These are phyloP conservation scores for Proliferodiscus dingleyae DNA, from an alignment of 2,329 filamentous ascomycete genomes.

Conservation along the genomic window DNA sequence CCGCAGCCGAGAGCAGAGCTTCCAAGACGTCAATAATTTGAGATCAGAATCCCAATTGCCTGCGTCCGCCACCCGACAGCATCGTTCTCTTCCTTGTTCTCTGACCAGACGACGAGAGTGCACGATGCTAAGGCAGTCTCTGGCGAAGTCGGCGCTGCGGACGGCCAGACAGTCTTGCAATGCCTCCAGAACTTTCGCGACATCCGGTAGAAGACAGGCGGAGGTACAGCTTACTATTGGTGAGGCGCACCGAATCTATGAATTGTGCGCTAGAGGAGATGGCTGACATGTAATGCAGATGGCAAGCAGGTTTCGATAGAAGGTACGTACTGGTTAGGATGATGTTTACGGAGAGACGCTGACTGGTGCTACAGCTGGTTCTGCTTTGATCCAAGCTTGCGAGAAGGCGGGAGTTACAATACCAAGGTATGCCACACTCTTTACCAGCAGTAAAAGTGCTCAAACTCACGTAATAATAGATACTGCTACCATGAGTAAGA, in stretches of 20 bases:
- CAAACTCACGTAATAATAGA: constrained; percentile 45
- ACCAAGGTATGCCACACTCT: constrained; percentile 59
- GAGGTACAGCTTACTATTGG: constrained; percentile 97
- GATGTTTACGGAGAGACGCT: constrained; percentile 29
- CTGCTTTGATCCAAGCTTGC: constrained; percentile 96
- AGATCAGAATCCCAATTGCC: constrained; percentile 18
- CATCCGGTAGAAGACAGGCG: constrained; percentile 70
- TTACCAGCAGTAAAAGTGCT: background rate
- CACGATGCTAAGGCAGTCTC: constrained; percentile 64
- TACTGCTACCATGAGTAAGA: constrained; percentile 98
- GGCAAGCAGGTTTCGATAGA: constrained; percentile 98
- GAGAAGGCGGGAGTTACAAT: constrained; percentile 92
- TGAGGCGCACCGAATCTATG: constrained; percentile 43
- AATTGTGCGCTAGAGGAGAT: constrained; percentile 16
- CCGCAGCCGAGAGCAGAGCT: no score
- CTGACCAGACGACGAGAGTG: constrained; percentile 50
- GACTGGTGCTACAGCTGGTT: constrained; percentile 65
- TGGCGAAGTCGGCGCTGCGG: constrained; percentile 65
- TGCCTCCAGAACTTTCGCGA: constrained; percentile 75
- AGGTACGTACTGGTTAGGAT: constrained; percentile 52
- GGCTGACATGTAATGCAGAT: constrained; percentile 52
- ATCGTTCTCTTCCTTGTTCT: constrained; percentile 31
- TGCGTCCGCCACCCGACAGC: constrained; percentile 17
- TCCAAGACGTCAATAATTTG: constrained; percentile 12
- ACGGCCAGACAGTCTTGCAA: constrained; percentile 52